Conservation (phyloP, 176 grass and related monocot species). For the Phoenix roebelenii region DNA sequence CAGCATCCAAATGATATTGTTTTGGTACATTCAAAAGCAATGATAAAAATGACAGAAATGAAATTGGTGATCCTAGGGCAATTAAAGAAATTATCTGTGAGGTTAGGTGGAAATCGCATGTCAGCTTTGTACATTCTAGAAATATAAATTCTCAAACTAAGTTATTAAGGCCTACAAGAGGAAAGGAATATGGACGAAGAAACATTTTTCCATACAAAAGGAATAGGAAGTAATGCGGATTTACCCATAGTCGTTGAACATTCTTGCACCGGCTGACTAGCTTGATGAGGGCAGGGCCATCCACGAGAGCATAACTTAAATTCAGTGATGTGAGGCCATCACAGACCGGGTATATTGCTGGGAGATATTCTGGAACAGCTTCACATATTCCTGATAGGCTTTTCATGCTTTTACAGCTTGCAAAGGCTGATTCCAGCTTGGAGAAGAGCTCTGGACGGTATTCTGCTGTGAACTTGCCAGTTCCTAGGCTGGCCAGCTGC, state of each 20-base stretch:
- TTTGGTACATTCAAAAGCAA: slow-evolving; percentile 7
- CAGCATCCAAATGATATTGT: too few species aligned
- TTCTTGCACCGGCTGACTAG: slow-evolving; percentile 39
- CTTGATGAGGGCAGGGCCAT: slow-evolving; percentile 28
- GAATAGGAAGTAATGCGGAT: neutral
- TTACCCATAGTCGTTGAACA: slow-evolving; percentile 60
- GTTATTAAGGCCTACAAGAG: neutral
- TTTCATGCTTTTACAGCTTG: slow-evolving; percentile 37
- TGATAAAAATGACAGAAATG: slow-evolving; percentile 3
- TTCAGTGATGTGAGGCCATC: slow-evolving; percentile 48
- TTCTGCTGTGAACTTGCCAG: slow-evolving; percentile 37
- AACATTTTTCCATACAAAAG: neutral
- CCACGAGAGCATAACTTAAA: slow-evolving; percentile 47
- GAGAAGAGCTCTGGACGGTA: slow-evolving; percentile 18
- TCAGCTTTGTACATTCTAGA: too few species aligned
- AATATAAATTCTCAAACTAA: too few species aligned
- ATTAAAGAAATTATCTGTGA: too few species aligned
- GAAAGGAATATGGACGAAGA: neutral
- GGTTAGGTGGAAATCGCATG: too few species aligned
- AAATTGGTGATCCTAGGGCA: neutral
- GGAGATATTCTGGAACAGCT: slow-evolving; percentile 20
- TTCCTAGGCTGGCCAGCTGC: slow-evolving; percentile 63
- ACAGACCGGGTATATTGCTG: slow-evolving; percentile 26
- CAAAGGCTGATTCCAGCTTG: slow-evolving; percentile 27
- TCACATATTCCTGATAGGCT: slow-evolving; percentile 73